Base-by-base conservation (phyloP, 352 stramenopile species). In the Phytophthora parvispora region DNA sequence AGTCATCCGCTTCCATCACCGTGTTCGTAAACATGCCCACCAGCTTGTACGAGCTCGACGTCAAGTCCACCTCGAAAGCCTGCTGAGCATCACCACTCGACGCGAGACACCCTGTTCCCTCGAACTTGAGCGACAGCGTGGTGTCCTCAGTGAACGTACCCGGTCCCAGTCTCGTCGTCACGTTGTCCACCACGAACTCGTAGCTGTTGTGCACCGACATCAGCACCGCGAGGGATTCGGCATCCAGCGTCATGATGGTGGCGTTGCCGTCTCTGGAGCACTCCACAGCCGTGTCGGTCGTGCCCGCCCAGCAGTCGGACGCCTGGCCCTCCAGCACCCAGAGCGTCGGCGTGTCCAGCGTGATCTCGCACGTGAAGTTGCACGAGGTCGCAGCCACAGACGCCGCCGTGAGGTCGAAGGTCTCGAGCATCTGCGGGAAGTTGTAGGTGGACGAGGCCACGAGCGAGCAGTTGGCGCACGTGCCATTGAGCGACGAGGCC, bases 381-480 rank as follows among this genome's bases (percentile, higher is more conserved):
- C 87, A 95, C 9, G 54, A 45, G 5, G 48, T 51, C 8, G 66
- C 56, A 6, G 58, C 25, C 16, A 95, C 65, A 8, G 75, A 87
- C 22, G 59, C 51, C 7, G 70, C 32, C 10, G 84, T 81, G 6
- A 95, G 60, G 60, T 87, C 79, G 59, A 89, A 91, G n/a, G 81
- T 80, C 31, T 76, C 59, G 36, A 95, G 77, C 73, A 94, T 81
- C 50, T 78, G 73, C 3, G 87, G 87, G 51, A 95, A 95, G 65
- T 94, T 88, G 72, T 88, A 95, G 9, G 29, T 70, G 48, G 84
- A 91, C 34, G 64, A 47, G 8, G 81, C 68, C 31, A 87, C 70
- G 51, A 92, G 74, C 48, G 83, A 83, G 64, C 87, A 95, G 68
- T 92, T 82, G 31, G 60, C 60, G 48, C 87, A 95, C 59, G 86